Percentiles rank a stretch among this genome's conserved stretches.
phyloP scores from a whole-genome alignment of 1,284 basidiomycete genomes.

The Ganoderma meredithae region DNA sequence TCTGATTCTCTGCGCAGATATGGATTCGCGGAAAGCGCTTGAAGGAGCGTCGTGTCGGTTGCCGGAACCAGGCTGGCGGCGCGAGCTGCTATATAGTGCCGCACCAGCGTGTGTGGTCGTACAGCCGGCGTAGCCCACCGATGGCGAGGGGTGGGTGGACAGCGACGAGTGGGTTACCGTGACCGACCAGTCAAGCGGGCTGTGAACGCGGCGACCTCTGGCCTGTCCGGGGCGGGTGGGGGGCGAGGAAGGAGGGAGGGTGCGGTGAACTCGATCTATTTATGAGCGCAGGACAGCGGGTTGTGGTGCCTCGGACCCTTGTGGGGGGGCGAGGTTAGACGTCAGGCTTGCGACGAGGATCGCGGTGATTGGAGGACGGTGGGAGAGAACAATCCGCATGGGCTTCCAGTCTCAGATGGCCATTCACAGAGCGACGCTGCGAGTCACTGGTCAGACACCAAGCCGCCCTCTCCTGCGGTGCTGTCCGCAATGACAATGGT shows the following conservation, averaged over 20 bases:
- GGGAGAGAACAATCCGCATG: slow-evolving; percentile 26
- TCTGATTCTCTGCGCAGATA: neutral
- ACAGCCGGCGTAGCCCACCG: slow-evolving; percentile 5
- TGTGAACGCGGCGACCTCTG: slow-evolving; percentile 30
- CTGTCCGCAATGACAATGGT: slow-evolving; percentile 16
- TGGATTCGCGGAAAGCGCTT: neutral
- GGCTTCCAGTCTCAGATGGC: neutral
- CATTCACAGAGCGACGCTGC: slow-evolving; percentile 6
- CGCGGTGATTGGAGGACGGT: slow-evolving; percentile 13
- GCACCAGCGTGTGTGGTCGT: neutral
- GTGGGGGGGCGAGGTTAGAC: neutral
- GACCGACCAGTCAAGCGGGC: slow-evolving; percentile 14
- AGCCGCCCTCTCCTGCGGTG: neutral
- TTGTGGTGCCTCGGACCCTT: slow-evolving; percentile 11
- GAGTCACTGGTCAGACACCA: neutral
- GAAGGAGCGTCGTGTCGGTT: slow-evolving; percentile 6
- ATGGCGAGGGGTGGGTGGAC: slow-evolving; percentile 13
- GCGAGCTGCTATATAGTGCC: slow-evolving; percentile 11
- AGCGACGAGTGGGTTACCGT: neutral
- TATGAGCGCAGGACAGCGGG: slow-evolving; percentile 5
- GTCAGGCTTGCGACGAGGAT: neutral
- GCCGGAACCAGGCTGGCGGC: slow-evolving; percentile 3
- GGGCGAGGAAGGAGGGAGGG: slow-evolving; percentile 1
- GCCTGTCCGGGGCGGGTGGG: slow-evolving; percentile 1
- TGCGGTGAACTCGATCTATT: slow-evolving; percentile 12